Evolutionary conservation across 2,329 filamentous ascomycete species (phyloP), one percentile per base, ranked within the genome.

Genomic region (Neofusicoccum kwambonambiense): DNA sequence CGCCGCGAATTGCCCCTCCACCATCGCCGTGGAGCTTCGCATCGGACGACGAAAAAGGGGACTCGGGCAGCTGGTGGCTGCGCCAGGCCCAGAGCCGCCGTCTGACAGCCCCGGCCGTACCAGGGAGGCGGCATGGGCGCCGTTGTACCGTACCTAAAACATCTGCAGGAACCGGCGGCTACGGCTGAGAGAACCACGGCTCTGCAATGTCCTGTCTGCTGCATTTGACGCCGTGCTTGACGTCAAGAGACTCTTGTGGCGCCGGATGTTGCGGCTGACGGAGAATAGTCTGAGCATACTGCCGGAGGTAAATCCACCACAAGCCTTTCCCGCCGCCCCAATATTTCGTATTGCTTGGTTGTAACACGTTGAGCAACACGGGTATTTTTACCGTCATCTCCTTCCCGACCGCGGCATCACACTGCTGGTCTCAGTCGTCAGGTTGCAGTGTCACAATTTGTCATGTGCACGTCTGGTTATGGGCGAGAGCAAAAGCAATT

Each of bases 401-500:
- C 11, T 44, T 35, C 19, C 17, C 6, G n/a, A 12, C 12, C 13
- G 35, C 35, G 9, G 15, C 27, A 12, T 56, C 12, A n/a, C 3
- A 3, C 7, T 31, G 13, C 37, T 15, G 22, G 19, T 9, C 52
- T 31, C 4, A 60, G 41, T 15, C 41, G n/a, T n/a, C 9, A 17
- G 9, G 34, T 52, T 31, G 6, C 31, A 35, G 50, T 22, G 42
- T 60, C 54, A 58, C 54, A 34, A 34, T 34, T 35, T 44, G 27
- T 45, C 56, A 60, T 47, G 56, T 49, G 17, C n/a, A 9, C n/a
- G 15, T 15, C n/a, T 17, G 15, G 27, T 39, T 34, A 12, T 41
- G 44, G 58, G 58, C 34, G 58, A 50, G 58, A 62, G 58, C 58
- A 50, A 62, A 50, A 47, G 56, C 56, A 61, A 51, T 51, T 62